Conservation (phyloP, 2,329 filamentous ascomycete genomes). For the Leptographium wingfieldii region DNA sequence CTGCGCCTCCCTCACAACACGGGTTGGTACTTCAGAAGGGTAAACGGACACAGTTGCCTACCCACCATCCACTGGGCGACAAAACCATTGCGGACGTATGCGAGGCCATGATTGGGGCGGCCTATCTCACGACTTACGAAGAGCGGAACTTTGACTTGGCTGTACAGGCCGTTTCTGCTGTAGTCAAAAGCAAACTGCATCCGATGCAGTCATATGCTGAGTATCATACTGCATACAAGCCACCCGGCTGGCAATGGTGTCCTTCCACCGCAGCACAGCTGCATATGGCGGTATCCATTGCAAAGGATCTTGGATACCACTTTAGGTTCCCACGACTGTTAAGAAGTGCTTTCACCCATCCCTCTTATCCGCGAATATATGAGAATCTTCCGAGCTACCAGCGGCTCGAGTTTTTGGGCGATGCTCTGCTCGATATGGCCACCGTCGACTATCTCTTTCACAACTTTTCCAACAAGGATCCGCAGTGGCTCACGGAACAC, state of each 20-base stretch:
- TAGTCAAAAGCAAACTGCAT: slow-evolving; percentile 62
- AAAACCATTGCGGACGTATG: slow-evolving; percentile 93
- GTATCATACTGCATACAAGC: slow-evolving; percentile 56
- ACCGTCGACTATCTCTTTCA: slow-evolving; percentile 75
- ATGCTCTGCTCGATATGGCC: slow-evolving; percentile 75
- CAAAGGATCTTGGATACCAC: slow-evolving; percentile 39
- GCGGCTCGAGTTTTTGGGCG: slow-evolving; percentile 81
- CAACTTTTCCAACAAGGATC: slow-evolving; percentile 64
- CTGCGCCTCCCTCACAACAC: not conserved
- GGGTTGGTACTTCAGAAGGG: slow-evolving; percentile 62
- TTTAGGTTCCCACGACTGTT: slow-evolving; percentile 69
- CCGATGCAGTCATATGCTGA: slow-evolving; percentile 56
- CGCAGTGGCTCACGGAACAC: slow-evolving; percentile 95
- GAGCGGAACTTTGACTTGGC: slow-evolving; percentile 40
- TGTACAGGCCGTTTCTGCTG: slow-evolving; percentile 49
- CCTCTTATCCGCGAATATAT: slow-evolving; percentile 63
- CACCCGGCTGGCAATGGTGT: slow-evolving; percentile 58
- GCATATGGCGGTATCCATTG: slow-evolving; percentile 54
- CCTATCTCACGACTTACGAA: slow-evolving; percentile 41
- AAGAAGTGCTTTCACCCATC: slow-evolving; percentile 76
- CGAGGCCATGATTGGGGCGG: slow-evolving; percentile 85
- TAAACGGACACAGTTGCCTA: slow-evolving; percentile 42
- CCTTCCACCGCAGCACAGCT: slow-evolving; percentile 52
- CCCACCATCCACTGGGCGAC: slow-evolving; percentile 58
- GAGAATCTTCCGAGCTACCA: slow-evolving; percentile 82